Conservation (phyloP, 2,329 filamentous ascomycete genomes). For the Xylaria sp. region DNA sequence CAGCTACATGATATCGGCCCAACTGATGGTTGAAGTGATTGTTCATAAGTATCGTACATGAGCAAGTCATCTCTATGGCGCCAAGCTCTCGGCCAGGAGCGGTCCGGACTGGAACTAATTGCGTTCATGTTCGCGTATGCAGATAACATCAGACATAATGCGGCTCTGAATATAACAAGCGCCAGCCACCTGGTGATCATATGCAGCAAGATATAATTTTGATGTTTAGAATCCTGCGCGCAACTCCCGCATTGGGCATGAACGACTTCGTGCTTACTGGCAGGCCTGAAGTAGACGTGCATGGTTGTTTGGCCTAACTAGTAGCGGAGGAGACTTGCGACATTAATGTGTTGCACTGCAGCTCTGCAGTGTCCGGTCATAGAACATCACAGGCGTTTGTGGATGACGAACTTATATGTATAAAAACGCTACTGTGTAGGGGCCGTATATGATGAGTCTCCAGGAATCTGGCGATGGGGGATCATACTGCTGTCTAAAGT, state of each 20-base stretch:
- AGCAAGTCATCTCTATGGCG: background rate
- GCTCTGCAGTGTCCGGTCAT: constrained; percentile 12
- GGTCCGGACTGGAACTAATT: background rate
- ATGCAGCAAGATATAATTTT: background rate
- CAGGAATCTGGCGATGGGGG: background rate
- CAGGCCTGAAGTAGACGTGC: background rate
- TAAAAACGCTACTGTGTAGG: background rate
- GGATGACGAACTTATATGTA: background rate
- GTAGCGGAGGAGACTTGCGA: constrained; percentile 16
- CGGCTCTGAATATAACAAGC: constrained; percentile 12
- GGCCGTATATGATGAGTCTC: background rate
- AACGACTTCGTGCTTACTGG: constrained; percentile 9
- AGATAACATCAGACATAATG: constrained; percentile 1
- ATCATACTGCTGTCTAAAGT: background rate
- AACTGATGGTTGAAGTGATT: background rate
- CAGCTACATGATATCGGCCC: background rate
- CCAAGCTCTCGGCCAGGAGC: background rate
- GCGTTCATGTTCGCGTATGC: background rate
- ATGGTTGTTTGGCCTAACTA: background rate
- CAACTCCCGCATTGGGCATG: background rate
- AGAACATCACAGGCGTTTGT: background rate
- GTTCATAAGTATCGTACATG: constrained; percentile 5
- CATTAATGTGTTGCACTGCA: constrained; percentile 21
- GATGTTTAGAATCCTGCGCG: background rate
- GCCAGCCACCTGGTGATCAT: background rate